Evolutionary conservation across 2,329 filamentous ascomycete genomes (phyloP), one percentile per base, ranked within the genome.

Genomic region (Pseudogymnoascus destructans): DNA sequence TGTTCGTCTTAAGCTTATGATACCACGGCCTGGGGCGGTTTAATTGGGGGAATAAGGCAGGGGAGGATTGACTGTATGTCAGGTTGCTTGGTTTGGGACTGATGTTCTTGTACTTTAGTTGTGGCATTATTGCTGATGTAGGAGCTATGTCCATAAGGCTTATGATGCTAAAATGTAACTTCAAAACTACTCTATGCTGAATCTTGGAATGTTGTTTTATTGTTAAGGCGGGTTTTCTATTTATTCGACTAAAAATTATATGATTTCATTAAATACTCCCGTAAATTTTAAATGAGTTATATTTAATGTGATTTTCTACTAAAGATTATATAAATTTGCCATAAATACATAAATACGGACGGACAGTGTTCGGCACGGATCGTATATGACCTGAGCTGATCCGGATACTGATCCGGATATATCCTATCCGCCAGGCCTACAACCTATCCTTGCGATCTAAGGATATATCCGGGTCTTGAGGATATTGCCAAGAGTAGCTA

Each of bases 1-100:
- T 52, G 46, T 52, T 32, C 46, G 46, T 52, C 46, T 52, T 52
- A 52, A 52, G 25, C 46, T 52, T 52, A 52, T 52, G 46, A 52
- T 52, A 52, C 46, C 46, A 52, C 46, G 46, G 46, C 46, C 46
- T 52, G 25, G 25, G 46, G 46, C n/a, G 25, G 46, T 17, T 17
- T 52, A 52, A 52, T 52, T 52, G 8, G 25, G 15, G n/a, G 46
- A 7, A 52, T 32, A 19, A 3, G 46, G 10, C 25, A 52, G 10
- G 40, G 15, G 46, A 52, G 46, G 46, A 11, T 19, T 52, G 46
- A 30, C 25, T 52, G 7, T 30, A 52, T 52, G 25, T 30, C 46
- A 52, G n/a, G 25, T 52, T 52, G 46, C 46, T 32, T 52, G 8
- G 8, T 30, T 52, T 52, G 5, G 46, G 21, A 30, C n/a, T 52